Percentiles rank a stretch among this genome's conserved stretches.
These are phyloP conservation scores for Hanseniaspora mollemarum DNA, from an alignment of 805 yeast species.

Conservation along the genomic window DNA sequence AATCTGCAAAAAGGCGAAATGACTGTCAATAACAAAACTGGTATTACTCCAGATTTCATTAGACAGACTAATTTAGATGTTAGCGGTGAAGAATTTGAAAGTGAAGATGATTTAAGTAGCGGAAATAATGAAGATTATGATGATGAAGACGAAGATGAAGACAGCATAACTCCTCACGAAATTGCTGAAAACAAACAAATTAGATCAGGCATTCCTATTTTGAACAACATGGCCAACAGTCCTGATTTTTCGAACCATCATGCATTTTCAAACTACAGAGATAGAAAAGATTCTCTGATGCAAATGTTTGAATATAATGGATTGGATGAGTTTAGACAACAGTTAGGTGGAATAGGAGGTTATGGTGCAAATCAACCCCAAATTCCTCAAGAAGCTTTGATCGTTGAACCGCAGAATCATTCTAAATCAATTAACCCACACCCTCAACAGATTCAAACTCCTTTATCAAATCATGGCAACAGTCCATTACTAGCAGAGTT, in stretches of 20 bases:
- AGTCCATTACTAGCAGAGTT: not conserved
- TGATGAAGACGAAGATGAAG: slow-evolving; percentile 32
- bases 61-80: not conserved
- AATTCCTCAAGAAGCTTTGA: not conserved
- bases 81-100: slow-evolving; percentile 20
- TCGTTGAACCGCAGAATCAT: no score
- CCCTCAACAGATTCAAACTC: not conserved
- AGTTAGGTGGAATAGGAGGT: slow-evolving; percentile 15
- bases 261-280: not conserved
- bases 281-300: not conserved
- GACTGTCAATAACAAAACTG: slow-evolving; percentile 2
- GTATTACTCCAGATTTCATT: not conserved
- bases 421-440: not conserved
- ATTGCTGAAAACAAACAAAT: slow-evolving; percentile 31
- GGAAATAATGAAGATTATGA: slow-evolving; percentile 26
- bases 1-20: slow-evolving; percentile 5
- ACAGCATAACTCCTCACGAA: slow-evolving; percentile 54
- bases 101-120: slow-evolving; percentile 24
- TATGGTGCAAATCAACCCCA: slow-evolving; percentile 7
- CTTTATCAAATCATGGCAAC: not conserved
- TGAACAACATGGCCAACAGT: slow-evolving; percentile 13
- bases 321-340: slow-evolving; percentile 14
- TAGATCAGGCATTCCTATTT: slow-evolving; percentile 13
- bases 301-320: slow-evolving; percentile 13
- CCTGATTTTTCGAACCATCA: not conserved